Evolutionary conservation across 345 rosid species (phyloP).

Genomic region (Heritiera littoralis): DNA sequence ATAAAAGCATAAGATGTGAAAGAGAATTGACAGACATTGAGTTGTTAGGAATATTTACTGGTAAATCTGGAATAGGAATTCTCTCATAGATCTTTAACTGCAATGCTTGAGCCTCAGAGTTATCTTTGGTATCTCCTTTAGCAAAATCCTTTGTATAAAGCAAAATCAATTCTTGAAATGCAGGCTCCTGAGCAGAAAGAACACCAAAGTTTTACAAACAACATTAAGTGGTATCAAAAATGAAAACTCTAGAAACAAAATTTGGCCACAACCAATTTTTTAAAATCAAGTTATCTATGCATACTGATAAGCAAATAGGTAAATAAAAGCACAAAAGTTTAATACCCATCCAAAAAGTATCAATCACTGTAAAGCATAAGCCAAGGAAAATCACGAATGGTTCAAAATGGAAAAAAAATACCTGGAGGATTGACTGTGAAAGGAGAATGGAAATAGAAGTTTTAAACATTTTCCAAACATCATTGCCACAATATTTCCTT

Average conservation of each 20-base stretch:
- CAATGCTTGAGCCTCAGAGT: constrained; percentile 59
- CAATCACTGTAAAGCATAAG: constrained; percentile 9
- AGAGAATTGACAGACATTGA: constrained; percentile 36
- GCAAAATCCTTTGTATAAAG: constrained; percentile 60
- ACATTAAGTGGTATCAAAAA: constrained; percentile 7
- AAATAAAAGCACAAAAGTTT: constrained; percentile 14
- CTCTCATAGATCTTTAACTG: constrained; percentile 78
- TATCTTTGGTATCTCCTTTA: constrained; percentile 41
- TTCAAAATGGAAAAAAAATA: constrained; percentile 30
- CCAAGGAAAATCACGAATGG: constrained; percentile 13
- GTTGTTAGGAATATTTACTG: constrained; percentile 54
- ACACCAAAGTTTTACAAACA: constrained; percentile 25
- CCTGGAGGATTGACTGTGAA: constrained; percentile 88
- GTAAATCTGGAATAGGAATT: constrained; percentile 95
- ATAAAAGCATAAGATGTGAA: constrained; percentile 17
- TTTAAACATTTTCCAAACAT: constrained; percentile 75
- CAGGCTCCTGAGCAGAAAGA: constrained; percentile 73
- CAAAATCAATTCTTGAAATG: constrained; percentile 84
- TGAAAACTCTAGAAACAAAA: constrained; percentile 11
- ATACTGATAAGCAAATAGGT: not conserved
- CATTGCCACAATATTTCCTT: constrained; percentile 59
- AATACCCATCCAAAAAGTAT: constrained; percentile 16
- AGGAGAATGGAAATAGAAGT: constrained; percentile 81
- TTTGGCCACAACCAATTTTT: not conserved
- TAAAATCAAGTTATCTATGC: not conserved